A percentile compares a stretch with the other conserved stretches of the same genome.
These are phyloP conservation scores for Boletus pseudopeckii DNA, from an alignment of 768 basidiomycete species.

Conservation along the genomic window DNA sequence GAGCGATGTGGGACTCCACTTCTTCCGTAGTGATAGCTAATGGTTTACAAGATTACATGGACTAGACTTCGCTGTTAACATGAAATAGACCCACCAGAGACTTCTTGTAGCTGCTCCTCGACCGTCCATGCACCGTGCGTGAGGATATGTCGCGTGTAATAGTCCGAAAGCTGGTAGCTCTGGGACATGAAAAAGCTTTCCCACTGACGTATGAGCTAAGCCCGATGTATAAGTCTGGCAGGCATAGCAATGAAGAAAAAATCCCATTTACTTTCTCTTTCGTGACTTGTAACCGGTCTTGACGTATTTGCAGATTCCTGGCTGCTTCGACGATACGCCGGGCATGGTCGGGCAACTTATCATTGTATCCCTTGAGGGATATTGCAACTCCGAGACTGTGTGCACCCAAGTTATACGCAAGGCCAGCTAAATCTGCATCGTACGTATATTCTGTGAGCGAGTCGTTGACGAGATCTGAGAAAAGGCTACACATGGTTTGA, in stretches of 20 bases:
- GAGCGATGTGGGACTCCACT: constrained; percentile 55
- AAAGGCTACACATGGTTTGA: constrained; percentile 48
- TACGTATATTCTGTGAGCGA: constrained; percentile 88
- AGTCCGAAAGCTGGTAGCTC: constrained; percentile 76
- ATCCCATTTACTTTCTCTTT: constrained; percentile 68
- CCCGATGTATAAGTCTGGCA: background rate
- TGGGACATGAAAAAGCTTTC: constrained; percentile 86
- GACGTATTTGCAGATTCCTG: constrained; percentile 58
- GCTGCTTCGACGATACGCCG: constrained; percentile 68
- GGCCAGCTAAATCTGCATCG: constrained; percentile 87
- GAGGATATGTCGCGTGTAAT: constrained; percentile 68
- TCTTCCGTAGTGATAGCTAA: constrained; percentile 71
- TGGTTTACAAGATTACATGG: background rate
- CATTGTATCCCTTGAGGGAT: constrained; percentile 81
- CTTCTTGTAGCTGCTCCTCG: constrained; percentile 69
- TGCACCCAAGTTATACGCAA: constrained; percentile 65
- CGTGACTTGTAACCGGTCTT: constrained; percentile 75
- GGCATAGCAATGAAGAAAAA: background rate
- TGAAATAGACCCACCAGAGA: constrained; percentile 55
- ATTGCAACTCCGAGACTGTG: constrained; percentile 67
- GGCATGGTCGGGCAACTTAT: constrained; percentile 77
- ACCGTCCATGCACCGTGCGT: constrained; percentile 72
- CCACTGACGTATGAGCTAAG: constrained; percentile 71
- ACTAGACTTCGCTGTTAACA: background rate
- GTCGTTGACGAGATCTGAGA: constrained; percentile 82